phyloP scores from a whole-genome alignment of 176 grass and related monocot species.

The Oropetium thomaeum region DNA sequence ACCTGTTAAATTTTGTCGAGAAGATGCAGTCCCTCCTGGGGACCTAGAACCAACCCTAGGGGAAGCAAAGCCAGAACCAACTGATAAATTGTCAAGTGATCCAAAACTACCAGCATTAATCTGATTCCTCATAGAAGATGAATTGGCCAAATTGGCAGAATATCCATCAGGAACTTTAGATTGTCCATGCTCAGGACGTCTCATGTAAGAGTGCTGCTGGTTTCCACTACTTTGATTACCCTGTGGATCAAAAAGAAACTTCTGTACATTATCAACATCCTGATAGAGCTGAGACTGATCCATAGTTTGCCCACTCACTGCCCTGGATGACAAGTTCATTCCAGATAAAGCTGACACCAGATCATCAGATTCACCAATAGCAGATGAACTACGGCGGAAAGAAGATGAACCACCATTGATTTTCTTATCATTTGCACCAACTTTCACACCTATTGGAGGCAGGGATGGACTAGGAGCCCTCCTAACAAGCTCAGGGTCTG shows the following conservation, averaged over 20 bases:
- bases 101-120: slow-evolving; percentile 53
- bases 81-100: slow-evolving; percentile 39
- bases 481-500: slow-evolving; percentile 62
- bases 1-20: slow-evolving; percentile 52
- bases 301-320: slow-evolving; percentile 37
- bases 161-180: slow-evolving; percentile 38
- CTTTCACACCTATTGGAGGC: slow-evolving; percentile 76
- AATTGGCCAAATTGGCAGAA: slow-evolving; percentile 43
- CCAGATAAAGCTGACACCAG: slow-evolving; percentile 62
- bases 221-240: slow-evolving; percentile 40
- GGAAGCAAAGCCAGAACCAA: slow-evolving; percentile 47
- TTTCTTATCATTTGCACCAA: slow-evolving; percentile 53
- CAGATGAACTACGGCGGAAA: slow-evolving; percentile 49
- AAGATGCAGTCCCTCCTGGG: slow-evolving; percentile 43
- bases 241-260: slow-evolving; percentile 47
- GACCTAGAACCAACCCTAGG: slow-evolving; percentile 49
- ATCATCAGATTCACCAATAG: slow-evolving; percentile 53
- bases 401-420: slow-evolving; percentile 51
- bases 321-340: slow-evolving; percentile 49
- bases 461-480: slow-evolving; percentile 60
- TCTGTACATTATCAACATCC: slow-evolving; percentile 52
- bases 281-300: slow-evolving; percentile 63
- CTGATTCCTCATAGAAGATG: slow-evolving; percentile 50
- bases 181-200: slow-evolving; percentile 37
- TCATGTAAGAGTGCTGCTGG: slow-evolving; percentile 49